These are phyloP conservation scores for Hirsutella thompsonii DNA, from an alignment of 2,329 filamentous ascomycete genomes.

Conservation along the genomic window DNA sequence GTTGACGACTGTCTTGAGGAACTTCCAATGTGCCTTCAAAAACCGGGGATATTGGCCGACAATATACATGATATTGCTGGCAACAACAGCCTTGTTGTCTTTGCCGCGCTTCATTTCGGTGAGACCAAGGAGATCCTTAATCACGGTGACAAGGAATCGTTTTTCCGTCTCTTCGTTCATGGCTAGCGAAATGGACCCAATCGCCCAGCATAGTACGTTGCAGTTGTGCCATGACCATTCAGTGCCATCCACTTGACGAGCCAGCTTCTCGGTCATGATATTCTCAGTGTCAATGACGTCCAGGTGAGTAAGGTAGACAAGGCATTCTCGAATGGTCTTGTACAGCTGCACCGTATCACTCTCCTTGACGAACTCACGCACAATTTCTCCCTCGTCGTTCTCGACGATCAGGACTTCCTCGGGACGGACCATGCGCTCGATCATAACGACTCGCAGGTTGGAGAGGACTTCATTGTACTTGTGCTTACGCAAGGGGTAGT, in stretches of 20 bases:
- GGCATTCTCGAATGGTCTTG: conserved; percentile 94
- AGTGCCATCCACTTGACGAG: conserved; percentile 82
- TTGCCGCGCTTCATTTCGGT: conserved; percentile 99
- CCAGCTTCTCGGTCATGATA: conserved; percentile 98
- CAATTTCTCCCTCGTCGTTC: conserved; percentile 97
- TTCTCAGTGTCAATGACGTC: conserved; percentile 95
- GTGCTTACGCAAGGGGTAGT: conserved; percentile 91
- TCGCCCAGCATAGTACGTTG: conserved; percentile 99
- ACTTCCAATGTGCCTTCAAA: conserved; percentile 98
- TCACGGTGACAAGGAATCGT: conserved; percentile 93
- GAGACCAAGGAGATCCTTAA: conserved; percentile 90
- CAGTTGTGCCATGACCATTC: conserved; percentile 99
- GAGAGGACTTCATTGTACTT: conserved; percentile 93
- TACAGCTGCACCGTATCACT: conserved; percentile 98
- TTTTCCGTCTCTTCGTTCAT: conserved; percentile 99
- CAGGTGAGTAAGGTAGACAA: conserved; percentile 94
- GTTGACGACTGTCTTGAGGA: conserved; percentile 98
- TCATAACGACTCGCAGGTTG: conserved; percentile 94
- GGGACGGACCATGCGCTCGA: conserved; percentile 98
- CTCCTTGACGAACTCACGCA: conserved; percentile 98
- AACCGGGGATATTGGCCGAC: conserved; percentile 97
- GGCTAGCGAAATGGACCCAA: conserved; percentile 93
- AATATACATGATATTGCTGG: conserved; percentile 99
- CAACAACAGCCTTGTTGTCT: conserved; percentile 98
- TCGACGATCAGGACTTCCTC: conserved; percentile 99